Evolutionary conservation across 129 eudicot species (phyloP).

Genomic region (Arctium lappa): DNA sequence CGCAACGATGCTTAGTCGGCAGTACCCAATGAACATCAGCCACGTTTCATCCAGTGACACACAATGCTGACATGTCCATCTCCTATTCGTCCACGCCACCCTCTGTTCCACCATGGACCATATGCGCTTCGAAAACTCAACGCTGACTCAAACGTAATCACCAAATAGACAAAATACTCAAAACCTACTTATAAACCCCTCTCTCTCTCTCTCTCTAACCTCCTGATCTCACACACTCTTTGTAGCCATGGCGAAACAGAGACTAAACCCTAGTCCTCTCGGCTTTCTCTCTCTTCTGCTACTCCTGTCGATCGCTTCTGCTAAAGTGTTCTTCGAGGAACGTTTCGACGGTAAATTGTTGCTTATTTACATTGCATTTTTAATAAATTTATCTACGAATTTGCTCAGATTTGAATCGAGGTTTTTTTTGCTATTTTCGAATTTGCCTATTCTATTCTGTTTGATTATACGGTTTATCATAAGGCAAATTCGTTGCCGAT

Average conservation of each 20-base stretch:
- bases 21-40: slow-evolving; percentile 44
- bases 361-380: not conserved
- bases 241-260: slow-evolving; percentile 40
- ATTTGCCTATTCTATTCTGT: not conserved
- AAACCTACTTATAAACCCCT: slow-evolving; percentile 28
- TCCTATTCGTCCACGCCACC: slow-evolving; percentile 37
- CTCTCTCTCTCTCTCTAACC: slow-evolving; percentile 5
- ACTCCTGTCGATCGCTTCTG: slow-evolving; percentile 40
- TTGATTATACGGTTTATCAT: not conserved
- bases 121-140: not conserved
- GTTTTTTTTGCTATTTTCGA: not conserved
- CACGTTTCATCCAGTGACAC: slow-evolving; percentile 54
- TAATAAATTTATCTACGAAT: not conserved
- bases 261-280: slow-evolving; percentile 32
- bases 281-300: slow-evolving; percentile 23
- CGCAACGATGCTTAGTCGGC: no score
- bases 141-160: slow-evolving; percentile 8
- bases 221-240: slow-evolving; percentile 20
- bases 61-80: slow-evolving; percentile 17
- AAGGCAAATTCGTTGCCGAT: not conserved
- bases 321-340: slow-evolving; percentile 64
- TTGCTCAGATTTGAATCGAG: not conserved
- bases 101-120: slow-evolving; percentile 19
- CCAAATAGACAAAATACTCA: slow-evolving; percentile 1
- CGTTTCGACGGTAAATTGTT: slow-evolving; percentile 56